Conservation (phyloP, 805 yeast genomes). For the Helenozyma rhizophorensis region DNA sequence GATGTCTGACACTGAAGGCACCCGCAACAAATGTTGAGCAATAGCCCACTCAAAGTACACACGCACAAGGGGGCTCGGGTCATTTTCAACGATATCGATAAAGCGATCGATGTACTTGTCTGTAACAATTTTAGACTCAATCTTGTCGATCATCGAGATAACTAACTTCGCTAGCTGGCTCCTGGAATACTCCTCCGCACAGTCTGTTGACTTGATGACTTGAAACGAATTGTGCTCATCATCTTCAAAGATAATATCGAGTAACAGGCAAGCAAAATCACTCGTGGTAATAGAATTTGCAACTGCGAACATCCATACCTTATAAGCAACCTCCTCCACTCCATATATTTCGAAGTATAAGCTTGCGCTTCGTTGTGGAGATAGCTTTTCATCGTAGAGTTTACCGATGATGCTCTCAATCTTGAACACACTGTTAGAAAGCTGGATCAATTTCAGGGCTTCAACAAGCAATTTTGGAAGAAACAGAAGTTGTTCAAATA, state of each 20-base stretch:
- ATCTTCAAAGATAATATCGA: constrained; percentile 36
- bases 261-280: constrained; percentile 25
- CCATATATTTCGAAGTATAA: constrained; percentile 53
- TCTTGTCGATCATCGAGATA: constrained; percentile 37
- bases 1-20: constrained; percentile 11
- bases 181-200: constrained; percentile 64
- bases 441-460: constrained; percentile 48
- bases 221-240: constrained; percentile 31
- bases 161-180: constrained; percentile 53
- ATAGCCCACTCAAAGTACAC: constrained; percentile 77
- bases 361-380: constrained; percentile 19
- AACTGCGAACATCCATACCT: constrained; percentile 47
- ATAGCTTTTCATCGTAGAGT: constrained; percentile 44
- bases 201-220: constrained; percentile 58
- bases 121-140: constrained; percentile 15
- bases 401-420: constrained; percentile 56
- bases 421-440: constrained; percentile 50
- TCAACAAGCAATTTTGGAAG: constrained; percentile 44
- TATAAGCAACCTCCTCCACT: constrained; percentile 49
- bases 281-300: constrained; percentile 29
- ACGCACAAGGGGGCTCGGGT: constrained; percentile 76
- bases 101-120: constrained; percentile 27
- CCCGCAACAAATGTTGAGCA: constrained; percentile 39
- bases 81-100: constrained; percentile 39
- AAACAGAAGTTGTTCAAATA: constrained; percentile 47